Base-by-base conservation (phyloP, 75 land plant genomes). In the Pinus taeda region DNA sequence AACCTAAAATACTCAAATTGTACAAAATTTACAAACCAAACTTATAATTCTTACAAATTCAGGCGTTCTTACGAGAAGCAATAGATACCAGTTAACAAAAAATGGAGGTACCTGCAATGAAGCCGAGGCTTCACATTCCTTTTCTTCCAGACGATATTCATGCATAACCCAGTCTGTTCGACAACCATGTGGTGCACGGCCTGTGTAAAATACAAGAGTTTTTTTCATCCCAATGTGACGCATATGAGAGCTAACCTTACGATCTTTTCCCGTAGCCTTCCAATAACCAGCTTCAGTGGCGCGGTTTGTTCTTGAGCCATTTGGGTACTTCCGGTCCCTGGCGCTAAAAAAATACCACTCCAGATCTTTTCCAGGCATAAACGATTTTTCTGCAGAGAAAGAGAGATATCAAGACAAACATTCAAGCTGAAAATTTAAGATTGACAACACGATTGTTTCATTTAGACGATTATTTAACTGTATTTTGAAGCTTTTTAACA, bases 171-270 rank as follows among this genome's bases (percentile, higher is more conserved):
- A 77, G 21, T 39, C 22, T 20, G 79, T 77, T 67, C 69, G 71
- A 33, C 3, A 39, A 3, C 79, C 79, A 69, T 69, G 26, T 8
- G 79, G 76, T 37, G 76, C 79, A 39, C 74, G 71, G 56, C 79
- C 79, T 77, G 20, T 67, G 75, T 77, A 77, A 42, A 77, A 77
- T 9, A 77, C 79, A 24, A 77, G 79, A 3, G 76, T 56, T 72
- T 69, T 77, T 22, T 67, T 77, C 77, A 24, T 37, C 45, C 79
- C 79, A 13, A 77, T 21, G 3, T 33, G n/a, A 29, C 18, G 12
- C 18, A 26, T 62, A 33, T 29, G 29, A 15, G 53, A 45, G 55
- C 15, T 49, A 22, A 71, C 21, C 21, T 29, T 15, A 13, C 49
- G 33, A 20, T 71, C 75, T n/a, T 33, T 69, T 67, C 79, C 79